These are phyloP conservation scores for Aureobasidium sp. DNA, from an alignment of 2,329 filamentous ascomycete genomes.

Conservation along the genomic window DNA sequence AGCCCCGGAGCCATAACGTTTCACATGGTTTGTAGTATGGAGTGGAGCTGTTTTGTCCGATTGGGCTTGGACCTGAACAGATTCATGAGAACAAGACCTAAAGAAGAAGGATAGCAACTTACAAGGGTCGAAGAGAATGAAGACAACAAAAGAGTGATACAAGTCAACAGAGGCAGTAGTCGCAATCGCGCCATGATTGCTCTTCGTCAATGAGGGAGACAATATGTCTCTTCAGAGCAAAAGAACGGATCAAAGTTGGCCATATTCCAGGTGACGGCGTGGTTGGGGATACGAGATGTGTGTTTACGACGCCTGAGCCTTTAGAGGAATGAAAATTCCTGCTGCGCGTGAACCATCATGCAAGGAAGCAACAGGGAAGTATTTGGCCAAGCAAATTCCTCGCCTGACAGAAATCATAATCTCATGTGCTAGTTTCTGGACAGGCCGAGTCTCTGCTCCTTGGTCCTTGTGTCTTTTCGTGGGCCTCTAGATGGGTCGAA, in stretches of 20 bases:
- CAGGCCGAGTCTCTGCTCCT: conserved; percentile 26
- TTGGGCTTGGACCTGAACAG: neutral
- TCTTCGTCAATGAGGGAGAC: neutral
- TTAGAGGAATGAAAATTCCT: conserved; percentile 14
- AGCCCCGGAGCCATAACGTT: conserved; percentile 25
- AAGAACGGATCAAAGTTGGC: neutral
- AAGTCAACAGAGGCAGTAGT: neutral
- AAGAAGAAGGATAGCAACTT: neutral
- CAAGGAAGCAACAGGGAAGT: conserved; percentile 13
- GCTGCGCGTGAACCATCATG: neutral
- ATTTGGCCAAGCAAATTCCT: neutral
- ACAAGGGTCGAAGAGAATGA: neutral
- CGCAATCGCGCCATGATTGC: neutral
- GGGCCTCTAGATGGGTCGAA: conserved; percentile 18
- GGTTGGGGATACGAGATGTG: neutral
- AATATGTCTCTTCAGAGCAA: neutral
- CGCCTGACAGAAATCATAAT: neutral
- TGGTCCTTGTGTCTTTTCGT: conserved; percentile 22
- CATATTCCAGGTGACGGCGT: neutral
- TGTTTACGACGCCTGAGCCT: neutral
- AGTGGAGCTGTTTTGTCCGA: neutral
- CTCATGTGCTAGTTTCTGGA: conserved; percentile 16
- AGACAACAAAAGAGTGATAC: conserved; percentile 1
- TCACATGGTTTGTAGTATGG: conserved; percentile 21
- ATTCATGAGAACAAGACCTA: neutral